Conservation (phyloP, 352 stramenopile species). For the Globisporangium nagaii region DNA sequence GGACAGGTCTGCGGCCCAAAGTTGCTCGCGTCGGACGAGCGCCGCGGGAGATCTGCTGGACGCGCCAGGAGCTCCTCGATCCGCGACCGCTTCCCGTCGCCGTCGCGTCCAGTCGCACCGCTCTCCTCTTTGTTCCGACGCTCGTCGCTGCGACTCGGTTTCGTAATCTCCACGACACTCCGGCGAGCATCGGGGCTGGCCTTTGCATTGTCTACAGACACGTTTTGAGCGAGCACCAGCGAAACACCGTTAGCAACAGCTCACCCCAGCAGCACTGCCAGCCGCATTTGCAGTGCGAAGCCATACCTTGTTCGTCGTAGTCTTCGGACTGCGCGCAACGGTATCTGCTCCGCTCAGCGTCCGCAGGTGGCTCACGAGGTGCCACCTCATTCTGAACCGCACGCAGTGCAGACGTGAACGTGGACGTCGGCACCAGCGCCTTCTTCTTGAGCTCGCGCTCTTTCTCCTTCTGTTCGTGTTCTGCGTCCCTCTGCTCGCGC, state of each 20-base stretch:
- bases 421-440: not conserved
- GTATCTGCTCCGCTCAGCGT: not conserved
- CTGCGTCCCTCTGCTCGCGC: not conserved
- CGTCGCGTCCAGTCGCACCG: not conserved
- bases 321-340: not conserved
- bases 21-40: not conserved
- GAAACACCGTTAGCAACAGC: no score
- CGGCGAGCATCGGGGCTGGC: not conserved
- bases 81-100: constrained; percentile 12
- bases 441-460: not conserved
- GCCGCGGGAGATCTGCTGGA: constrained; percentile 3
- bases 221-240: no score
- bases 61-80: not conserved
- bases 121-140: constrained; percentile 5
- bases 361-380: not conserved
- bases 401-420: not conserved
- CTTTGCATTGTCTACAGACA: not conserved
- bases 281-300: no score
- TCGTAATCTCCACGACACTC: not conserved
- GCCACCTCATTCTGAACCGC: not conserved
- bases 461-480: not conserved
- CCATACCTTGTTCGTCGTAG: not conserved
- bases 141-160: not conserved
- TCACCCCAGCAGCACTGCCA: no score
- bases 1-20: constrained; percentile 37